Evolutionary conservation across 2,329 filamentous ascomycete species (phyloP), one percentile per base, ranked within the genome.

Genomic region (Ilyonectria mors-panacis): DNA sequence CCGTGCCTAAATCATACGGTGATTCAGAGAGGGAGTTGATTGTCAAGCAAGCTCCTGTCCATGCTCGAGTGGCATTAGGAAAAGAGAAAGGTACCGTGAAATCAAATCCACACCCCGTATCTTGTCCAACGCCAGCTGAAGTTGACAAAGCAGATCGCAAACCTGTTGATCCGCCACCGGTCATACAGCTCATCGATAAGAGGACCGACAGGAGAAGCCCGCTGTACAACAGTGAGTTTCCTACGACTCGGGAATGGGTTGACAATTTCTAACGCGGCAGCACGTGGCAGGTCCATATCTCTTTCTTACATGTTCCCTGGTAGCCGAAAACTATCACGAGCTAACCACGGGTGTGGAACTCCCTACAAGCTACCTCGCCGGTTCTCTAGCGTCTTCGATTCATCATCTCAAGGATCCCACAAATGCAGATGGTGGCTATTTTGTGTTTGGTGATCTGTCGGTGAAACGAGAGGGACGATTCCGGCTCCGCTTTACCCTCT

Each of bases 401-500:
- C 93, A 97, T 79, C 88, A 93, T 60, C 83, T 97, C 60, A 95
- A 96, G 79, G 93, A 97, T 77, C 86, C 89, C 3, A 87, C 92
- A 75, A 94, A 94, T 76, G 85, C 84, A 83, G 93, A 96, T 79
- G 92, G 92, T 12, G 94, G 91, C 1, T 97, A 94, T 81, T 97
- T 97, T 76, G 91, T 97, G n/a, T 97, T 97, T 80, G 93, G 93
- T 6, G 94, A 97, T 79, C 85, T 97, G 23, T 96, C 93, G 0
- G 90, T 95, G 67, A 92, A 92, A 77, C 85, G 90, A 26, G 89
- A 93, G 74, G 94, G 94, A 33, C 85, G 84, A 21, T 95, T 91
- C 77, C 86, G 91, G 39, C 85, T 97, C 44, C 88, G 90, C 62
- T 97, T 97, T 78, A 92, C 89, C 55, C 85, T 97, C 15, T 95